Evolutionary conservation across 2,329 filamentous ascomycete genomes (phyloP).

Genomic region (Nothophoma quercina): DNA sequence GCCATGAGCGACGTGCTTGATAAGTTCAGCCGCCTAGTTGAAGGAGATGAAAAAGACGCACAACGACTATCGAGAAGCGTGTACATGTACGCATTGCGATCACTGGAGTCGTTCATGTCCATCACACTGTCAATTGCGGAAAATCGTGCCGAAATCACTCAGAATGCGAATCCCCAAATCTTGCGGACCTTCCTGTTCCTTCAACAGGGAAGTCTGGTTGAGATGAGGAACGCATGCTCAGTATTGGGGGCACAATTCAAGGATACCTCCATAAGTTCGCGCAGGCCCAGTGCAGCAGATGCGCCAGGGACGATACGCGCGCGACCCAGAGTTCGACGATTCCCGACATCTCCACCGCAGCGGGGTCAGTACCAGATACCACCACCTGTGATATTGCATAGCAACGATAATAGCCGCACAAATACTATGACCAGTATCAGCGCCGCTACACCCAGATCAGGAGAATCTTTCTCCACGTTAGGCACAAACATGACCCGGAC

Average conservation of each 20-base stretch:
- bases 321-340: conserved; percentile 40
- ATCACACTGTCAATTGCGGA: conserved; percentile 48
- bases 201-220: conserved; percentile 65
- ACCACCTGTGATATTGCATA: conserved; percentile 53
- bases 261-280: conserved; percentile 29
- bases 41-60: conserved; percentile 60
- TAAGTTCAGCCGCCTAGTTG: conserved; percentile 56
- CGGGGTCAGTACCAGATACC: conserved; percentile 43
- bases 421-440: conserved; percentile 61
- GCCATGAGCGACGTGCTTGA: conserved; percentile 64
- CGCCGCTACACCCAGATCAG: conserved; percentile 75
- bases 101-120: conserved; percentile 47
- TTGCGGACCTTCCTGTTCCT: conserved; percentile 66
- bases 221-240: conserved; percentile 66
- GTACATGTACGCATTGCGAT: conserved; percentile 45
- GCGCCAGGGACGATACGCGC: conserved; percentile 38
- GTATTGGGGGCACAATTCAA: conserved; percentile 56
- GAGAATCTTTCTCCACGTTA: conserved; percentile 76
- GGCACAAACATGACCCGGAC: conserved; percentile 55
- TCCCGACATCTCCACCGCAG: conserved; percentile 45
- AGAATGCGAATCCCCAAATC: conserved; percentile 63
- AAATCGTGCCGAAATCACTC: conserved; percentile 57
- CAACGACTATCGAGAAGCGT: conserved; percentile 46
- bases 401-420: conserved; percentile 59
- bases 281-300: conserved; percentile 33